Evolutionary conservation across 2,329 filamentous ascomycete genomes (phyloP).

Genomic region (Phialocephala sp.): DNA sequence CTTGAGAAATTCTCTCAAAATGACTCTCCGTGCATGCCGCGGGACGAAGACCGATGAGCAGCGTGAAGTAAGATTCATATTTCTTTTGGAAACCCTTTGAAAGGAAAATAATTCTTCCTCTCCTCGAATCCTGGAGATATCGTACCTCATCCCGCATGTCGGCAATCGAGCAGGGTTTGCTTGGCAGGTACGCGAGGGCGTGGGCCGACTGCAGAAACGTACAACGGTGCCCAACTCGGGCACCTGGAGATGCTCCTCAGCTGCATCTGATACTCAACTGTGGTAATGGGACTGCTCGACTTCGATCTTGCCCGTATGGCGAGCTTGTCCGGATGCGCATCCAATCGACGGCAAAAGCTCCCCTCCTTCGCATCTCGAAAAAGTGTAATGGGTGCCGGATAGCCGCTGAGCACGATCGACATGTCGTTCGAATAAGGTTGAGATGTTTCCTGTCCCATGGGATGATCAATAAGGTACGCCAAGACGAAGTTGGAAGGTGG

Average conservation of each 20-base stretch:
- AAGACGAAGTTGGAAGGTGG: not conserved
- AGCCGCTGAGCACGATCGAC: not conserved
- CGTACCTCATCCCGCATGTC: not conserved
- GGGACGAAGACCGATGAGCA: not conserved
- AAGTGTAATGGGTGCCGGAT: not conserved
- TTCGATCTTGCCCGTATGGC: not conserved
- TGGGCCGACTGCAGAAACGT: not conserved
- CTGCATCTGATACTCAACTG: not conserved
- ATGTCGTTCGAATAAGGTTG: constrained; percentile 13
- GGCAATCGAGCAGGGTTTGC: constrained; percentile 1
- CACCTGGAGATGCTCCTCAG: not conserved
- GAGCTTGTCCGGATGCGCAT: not conserved
- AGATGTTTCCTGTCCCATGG: not conserved
- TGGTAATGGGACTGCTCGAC: constrained; percentile 6
- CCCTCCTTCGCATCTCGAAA: not conserved
- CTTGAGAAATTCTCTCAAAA: not conserved
- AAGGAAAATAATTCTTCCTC: constrained; percentile 4
- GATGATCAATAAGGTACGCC: not conserved
- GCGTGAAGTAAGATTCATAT: not conserved
- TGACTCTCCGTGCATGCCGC: not conserved
- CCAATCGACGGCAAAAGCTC: not conserved
- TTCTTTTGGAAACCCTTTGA: not conserved
- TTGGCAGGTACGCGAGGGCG: constrained; percentile 3
- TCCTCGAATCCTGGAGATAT: not conserved
- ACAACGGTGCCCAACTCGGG: not conserved